These are phyloP conservation scores for Talaromyces sp. DNA, from an alignment of 2,329 filamentous ascomycete species.

Conservation along the genomic window DNA sequence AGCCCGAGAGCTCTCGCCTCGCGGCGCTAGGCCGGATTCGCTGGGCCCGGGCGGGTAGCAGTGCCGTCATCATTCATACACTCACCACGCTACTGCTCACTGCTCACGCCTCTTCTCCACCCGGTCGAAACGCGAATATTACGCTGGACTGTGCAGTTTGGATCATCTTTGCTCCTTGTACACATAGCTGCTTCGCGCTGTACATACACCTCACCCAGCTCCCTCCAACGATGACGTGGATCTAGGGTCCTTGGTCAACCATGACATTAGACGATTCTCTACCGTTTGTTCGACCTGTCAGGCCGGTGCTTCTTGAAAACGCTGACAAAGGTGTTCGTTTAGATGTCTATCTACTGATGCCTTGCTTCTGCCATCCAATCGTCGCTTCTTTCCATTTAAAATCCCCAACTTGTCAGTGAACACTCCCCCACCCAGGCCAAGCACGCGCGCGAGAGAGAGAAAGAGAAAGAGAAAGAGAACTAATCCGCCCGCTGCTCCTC, in stretches of 20 bases:
- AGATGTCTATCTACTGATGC: slow-evolving; percentile 64
- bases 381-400: slow-evolving; percentile 63
- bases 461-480: background rate
- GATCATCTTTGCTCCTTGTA: background rate
- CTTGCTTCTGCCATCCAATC: slow-evolving; percentile 56
- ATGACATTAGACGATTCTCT: slow-evolving; percentile 41
- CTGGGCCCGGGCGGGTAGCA: background rate
- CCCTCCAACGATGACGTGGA: slow-evolving; percentile 29
- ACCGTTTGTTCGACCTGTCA: slow-evolving; percentile 24
- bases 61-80: background rate
- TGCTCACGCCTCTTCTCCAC: background rate
- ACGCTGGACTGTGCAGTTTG: background rate
- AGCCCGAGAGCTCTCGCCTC: background rate
- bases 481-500: slow-evolving; percentile 14
- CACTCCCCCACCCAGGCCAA: background rate
- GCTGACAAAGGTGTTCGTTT: slow-evolving; percentile 14
- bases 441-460: background rate
- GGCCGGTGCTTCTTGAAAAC: slow-evolving; percentile 11
- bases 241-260: slow-evolving; percentile 25
- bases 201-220: background rate
- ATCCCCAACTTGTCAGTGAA: slow-evolving; percentile 60
- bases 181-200: background rate
- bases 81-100: background rate
- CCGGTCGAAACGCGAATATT: background rate
- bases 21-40: background rate